Evolutionary conservation across 345 rosid genomes (phyloP).

Genomic region (Arabis alpina): DNA sequence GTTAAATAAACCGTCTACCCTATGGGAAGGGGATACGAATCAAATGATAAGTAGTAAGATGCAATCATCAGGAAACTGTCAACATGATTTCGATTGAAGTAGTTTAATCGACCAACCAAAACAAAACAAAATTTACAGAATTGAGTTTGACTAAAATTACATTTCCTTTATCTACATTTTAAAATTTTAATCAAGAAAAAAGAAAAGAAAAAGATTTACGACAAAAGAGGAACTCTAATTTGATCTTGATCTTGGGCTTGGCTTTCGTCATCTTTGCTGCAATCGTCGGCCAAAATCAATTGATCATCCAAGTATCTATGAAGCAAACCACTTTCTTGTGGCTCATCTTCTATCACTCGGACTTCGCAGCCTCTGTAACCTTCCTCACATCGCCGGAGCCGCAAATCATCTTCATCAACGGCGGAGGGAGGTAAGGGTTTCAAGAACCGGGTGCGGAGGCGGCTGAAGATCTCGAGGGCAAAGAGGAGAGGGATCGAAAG

Average conservation of each 20-base stretch:
- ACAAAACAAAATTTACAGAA: neutral
- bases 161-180: constrained; percentile 28
- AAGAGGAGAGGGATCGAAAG: constrained; percentile 58
- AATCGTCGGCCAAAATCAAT: constrained; percentile 54
- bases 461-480: constrained; percentile 51
- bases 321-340: constrained; percentile 47
- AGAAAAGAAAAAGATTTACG: constrained; percentile 26
- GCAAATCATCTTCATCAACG: constrained; percentile 41
- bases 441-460: constrained; percentile 40
- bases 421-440: constrained; percentile 12
- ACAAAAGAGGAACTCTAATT: constrained; percentile 51
- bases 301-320: constrained; percentile 77
- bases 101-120: neutral
- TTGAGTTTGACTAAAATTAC: neutral
- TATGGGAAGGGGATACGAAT: no score
- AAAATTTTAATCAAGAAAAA: neutral
- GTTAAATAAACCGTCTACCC: no score
- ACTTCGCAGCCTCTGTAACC: constrained; percentile 46
- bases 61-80: neutral
- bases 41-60: no score
- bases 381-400: constrained; percentile 59
- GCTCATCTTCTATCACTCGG: constrained; percentile 25
- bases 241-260: constrained; percentile 33
- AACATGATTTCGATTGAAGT: neutral
- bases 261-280: constrained; percentile 46